phyloP scores from a whole-genome alignment of 805 yeast genomes.

The Yarrowia divulgata region DNA sequence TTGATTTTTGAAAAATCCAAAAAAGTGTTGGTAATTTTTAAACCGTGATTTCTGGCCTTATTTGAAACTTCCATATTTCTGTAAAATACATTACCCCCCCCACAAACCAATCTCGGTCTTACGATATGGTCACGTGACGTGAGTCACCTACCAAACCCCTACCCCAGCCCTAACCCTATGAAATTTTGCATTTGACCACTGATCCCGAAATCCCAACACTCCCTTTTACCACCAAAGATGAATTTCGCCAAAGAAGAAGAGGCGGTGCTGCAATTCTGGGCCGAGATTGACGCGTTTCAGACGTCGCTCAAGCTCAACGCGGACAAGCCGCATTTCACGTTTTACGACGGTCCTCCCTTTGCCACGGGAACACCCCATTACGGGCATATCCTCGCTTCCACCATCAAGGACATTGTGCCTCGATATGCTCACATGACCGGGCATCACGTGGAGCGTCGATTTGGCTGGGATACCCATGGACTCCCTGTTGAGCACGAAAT shows the following conservation, averaged over 20 bases:
- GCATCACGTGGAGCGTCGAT: constrained; percentile 92
- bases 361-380: constrained; percentile 99
- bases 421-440: constrained; percentile 99
- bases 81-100: too few species aligned
- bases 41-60: too few species aligned
- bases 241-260: constrained; percentile 89
- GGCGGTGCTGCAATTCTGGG: constrained; percentile 79
- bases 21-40: too few species aligned
- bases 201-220: too few species aligned
- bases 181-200: constrained; percentile 20
- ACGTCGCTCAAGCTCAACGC: constrained; percentile 81
- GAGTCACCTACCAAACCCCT: constrained; percentile 11
- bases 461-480: constrained; percentile 99
- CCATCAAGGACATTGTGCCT: constrained; percentile 96
- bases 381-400: constrained; percentile 96
- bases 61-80: too few species aligned
- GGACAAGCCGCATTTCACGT: constrained; percentile 86
- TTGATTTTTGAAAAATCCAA: too few species aligned
- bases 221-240: constrained; percentile 45
- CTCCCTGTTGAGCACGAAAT: constrained; percentile 98
- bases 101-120: too few species aligned
- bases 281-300: constrained; percentile 92
- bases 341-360: constrained; percentile 99
- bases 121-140: constrained; percentile 32
- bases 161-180: constrained; percentile 24